phyloP scores from a whole-genome alignment of 331 rosid species.

The Quercus tomentella region DNA sequence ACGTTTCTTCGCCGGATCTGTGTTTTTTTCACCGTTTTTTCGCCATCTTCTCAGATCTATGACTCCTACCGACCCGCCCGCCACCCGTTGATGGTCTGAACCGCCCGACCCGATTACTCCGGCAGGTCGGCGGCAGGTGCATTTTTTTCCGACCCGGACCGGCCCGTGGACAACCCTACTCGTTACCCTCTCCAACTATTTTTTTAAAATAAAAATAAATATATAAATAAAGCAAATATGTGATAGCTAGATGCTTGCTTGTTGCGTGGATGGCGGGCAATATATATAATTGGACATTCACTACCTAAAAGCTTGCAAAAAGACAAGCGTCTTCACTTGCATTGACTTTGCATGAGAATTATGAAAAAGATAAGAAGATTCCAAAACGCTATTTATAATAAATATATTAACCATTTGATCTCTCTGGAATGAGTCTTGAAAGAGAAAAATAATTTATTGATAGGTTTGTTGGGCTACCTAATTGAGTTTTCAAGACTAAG shows the following conservation, averaged over 20 bases:
- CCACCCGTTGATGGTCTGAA: no score
- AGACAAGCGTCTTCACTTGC: constrained; percentile 3
- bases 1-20: no score
- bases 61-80: no score
- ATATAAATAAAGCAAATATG: not conserved
- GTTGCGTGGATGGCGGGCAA: constrained; percentile 8
- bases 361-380: not conserved
- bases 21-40: no score
- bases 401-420: not conserved
- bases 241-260: not conserved
- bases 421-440: not conserved
- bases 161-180: no score
- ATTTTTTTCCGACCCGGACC: no score
- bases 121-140: no score
- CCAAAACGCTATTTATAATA: not conserved
- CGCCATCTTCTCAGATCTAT: no score
- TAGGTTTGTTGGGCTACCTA: constrained; percentile 36
- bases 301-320: constrained; percentile 13
- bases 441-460: not conserved
- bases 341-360: not conserved
- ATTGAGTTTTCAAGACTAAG: constrained; percentile 2
- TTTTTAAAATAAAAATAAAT: no score
- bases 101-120: no score
- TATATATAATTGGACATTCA: not conserved
- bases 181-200: no score